Conservation (phyloP, 331 rosid species). For the Acacia pycnantha region DNA sequence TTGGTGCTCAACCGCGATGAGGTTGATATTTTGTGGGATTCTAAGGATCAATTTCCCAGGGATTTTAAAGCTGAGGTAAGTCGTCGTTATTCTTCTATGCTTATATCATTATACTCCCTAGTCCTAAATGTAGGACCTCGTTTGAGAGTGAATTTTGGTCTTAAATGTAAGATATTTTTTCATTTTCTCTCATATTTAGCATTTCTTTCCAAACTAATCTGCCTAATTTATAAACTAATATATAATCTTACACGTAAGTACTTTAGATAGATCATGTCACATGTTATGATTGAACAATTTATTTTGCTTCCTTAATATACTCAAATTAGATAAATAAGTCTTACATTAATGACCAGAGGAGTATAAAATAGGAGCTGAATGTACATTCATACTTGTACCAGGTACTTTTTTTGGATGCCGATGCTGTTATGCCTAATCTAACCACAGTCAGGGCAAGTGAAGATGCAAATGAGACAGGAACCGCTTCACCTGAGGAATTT, state of each 20-base stretch:
- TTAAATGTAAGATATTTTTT: too few species aligned
- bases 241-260: too few species aligned
- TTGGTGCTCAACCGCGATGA: slow-evolving; percentile 84
- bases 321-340: too few species aligned
- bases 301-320: too few species aligned
- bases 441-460: slow-evolving; percentile 60
- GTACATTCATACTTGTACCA: slow-evolving; percentile 76
- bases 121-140: too few species aligned
- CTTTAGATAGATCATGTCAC: too few species aligned
- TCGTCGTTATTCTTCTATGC: slow-evolving; percentile 36
- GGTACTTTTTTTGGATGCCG: slow-evolving; percentile 95
- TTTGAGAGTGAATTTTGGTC: too few species aligned
- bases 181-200: too few species aligned
- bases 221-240: too few species aligned
- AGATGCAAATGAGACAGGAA: slow-evolving; percentile 72
- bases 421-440: slow-evolving; percentile 83
- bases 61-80: slow-evolving; percentile 95
- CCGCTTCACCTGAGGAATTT: slow-evolving; percentile 89
- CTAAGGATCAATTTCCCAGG: slow-evolving; percentile 80
- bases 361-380: slow-evolving; percentile 61
- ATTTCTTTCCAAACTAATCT: too few species aligned
- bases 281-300: too few species aligned
- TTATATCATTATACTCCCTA: background rate
- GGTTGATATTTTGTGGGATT: slow-evolving; percentile 85
- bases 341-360: too few species aligned